A percentile compares a stretch with the other conserved stretches of the same genome.
phyloP scores from a whole-genome alignment of 1,284 basidiomycete species.

The Marasmius fiardii region DNA sequence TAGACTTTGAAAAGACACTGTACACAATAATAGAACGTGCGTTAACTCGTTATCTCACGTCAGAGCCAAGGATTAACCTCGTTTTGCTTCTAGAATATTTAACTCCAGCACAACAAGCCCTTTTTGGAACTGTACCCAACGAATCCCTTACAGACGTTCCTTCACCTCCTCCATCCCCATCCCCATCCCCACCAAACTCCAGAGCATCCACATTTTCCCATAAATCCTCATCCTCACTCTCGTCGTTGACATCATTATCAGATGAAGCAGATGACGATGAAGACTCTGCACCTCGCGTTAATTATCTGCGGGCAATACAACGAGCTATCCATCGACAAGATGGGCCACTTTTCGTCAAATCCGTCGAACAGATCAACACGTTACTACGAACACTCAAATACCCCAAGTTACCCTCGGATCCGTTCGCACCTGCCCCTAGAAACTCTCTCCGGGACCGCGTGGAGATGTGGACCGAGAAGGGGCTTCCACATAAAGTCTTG shows the following conservation, averaged over 20 bases:
- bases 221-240: slow-evolving; percentile 16
- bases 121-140: slow-evolving; percentile 63
- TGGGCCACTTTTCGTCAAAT: slow-evolving; percentile 65
- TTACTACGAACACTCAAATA: slow-evolving; percentile 62
- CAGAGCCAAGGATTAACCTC: slow-evolving; percentile 5
- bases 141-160: slow-evolving; percentile 40
- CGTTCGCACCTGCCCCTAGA: slow-evolving; percentile 35
- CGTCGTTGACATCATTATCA: slow-evolving; percentile 10
- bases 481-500: slow-evolving; percentile 55
- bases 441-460: slow-evolving; percentile 50
- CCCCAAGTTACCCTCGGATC: slow-evolving; percentile 46
- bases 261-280: not conserved
- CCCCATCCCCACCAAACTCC: slow-evolving; percentile 22
- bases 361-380: slow-evolving; percentile 55
- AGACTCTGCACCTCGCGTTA: slow-evolving; percentile 23
- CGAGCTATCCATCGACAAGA: slow-evolving; percentile 61
- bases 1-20: slow-evolving; percentile 65
- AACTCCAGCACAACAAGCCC: slow-evolving; percentile 54
- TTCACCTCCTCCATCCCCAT: slow-evolving; percentile 38
- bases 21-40: slow-evolving; percentile 67
- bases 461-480: slow-evolving; percentile 43
- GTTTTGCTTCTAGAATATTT: slow-evolving; percentile 52
- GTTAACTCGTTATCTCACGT: slow-evolving; percentile 18
- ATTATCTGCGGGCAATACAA: slow-evolving; percentile 56
- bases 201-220: slow-evolving; percentile 21